These are phyloP conservation scores for Dillenia turbinata DNA, from an alignment of 164 flowering plant species.

Conservation along the genomic window DNA sequence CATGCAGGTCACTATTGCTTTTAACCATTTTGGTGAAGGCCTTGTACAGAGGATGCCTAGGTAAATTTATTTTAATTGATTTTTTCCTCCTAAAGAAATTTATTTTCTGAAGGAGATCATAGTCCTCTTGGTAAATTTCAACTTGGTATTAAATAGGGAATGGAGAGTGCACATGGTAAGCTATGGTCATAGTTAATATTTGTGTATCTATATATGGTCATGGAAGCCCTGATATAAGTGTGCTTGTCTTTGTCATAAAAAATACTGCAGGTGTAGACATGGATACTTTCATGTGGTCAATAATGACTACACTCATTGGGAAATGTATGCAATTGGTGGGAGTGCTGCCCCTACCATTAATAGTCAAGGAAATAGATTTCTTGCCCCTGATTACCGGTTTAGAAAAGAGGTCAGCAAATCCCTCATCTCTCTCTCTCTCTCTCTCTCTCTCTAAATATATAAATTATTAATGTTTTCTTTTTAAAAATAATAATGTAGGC, in stretches of 20 bases:
- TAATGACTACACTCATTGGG: slow-evolving; percentile 53
- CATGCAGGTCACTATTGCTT: slow-evolving; percentile 85
- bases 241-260: neutral
- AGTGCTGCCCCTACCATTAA: slow-evolving; percentile 44
- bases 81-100: neutral
- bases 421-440: no score
- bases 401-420: slow-evolving; percentile 10
- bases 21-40: slow-evolving; percentile 84
- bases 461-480: neutral
- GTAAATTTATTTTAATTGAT: slow-evolving; percentile 23
- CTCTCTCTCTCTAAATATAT: no score
- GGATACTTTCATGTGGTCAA: slow-evolving; percentile 58
- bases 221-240: neutral
- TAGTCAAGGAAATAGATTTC: slow-evolving; percentile 48
- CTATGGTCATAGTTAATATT: no score
- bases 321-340: slow-evolving; percentile 60
- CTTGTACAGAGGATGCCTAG: slow-evolving; percentile 88
- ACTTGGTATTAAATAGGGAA: no score
- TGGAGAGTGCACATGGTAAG: neutral
- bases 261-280: slow-evolving; percentile 35
- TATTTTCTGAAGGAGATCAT: neutral
- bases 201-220: no score
- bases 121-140: neutral
- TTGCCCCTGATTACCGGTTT: slow-evolving; percentile 25
- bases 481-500: slow-evolving; percentile 21